Percentiles rank a stretch among this genome's conserved stretches.
Conservation (phyloP, 306 rosid species). For the Cicer pinnatifidum region DNA sequence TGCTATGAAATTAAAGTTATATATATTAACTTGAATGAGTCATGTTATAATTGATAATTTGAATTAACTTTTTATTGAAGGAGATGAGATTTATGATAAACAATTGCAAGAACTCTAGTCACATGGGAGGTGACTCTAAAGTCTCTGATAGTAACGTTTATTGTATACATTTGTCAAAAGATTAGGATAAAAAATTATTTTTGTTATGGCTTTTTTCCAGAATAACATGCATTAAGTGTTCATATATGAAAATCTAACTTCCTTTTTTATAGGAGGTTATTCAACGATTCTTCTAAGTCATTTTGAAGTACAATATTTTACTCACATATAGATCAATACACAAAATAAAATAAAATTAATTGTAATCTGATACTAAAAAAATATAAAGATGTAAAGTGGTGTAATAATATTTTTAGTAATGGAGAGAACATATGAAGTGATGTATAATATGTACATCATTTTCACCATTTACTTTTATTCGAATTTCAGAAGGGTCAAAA, state of each 20-base stretch:
- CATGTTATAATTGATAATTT: not conserved
- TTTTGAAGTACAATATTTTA: not conserved
- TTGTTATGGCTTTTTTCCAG: not conserved
- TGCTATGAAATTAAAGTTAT: too few species aligned
- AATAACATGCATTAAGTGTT: not conserved
- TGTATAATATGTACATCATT: too few species aligned
- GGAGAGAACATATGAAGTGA: too few species aligned
- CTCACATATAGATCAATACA: too few species aligned
- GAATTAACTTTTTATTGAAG: not conserved
- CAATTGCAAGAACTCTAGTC: not conserved
- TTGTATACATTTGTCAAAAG: constrained; percentile 7
- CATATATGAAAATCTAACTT: not conserved
- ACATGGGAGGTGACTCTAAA: not conserved
- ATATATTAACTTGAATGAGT: not conserved
- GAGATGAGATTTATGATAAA: not conserved
- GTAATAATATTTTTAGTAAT: too few species aligned
- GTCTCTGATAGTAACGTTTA: not conserved
- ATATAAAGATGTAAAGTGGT: too few species aligned
- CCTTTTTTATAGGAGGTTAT: not conserved
- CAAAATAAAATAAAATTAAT: too few species aligned
- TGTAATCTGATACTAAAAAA: too few species aligned
- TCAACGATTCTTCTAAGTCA: not conserved
- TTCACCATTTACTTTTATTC: too few species aligned
- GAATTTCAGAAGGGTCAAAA: not conserved
- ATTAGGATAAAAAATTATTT: constrained; percentile 56